Percentiles rank a stretch among this genome's conserved stretches.
phyloP scores from a whole-genome alignment of 2,329 filamentous ascomycete genomes.

The Fusarium sp. region DNA sequence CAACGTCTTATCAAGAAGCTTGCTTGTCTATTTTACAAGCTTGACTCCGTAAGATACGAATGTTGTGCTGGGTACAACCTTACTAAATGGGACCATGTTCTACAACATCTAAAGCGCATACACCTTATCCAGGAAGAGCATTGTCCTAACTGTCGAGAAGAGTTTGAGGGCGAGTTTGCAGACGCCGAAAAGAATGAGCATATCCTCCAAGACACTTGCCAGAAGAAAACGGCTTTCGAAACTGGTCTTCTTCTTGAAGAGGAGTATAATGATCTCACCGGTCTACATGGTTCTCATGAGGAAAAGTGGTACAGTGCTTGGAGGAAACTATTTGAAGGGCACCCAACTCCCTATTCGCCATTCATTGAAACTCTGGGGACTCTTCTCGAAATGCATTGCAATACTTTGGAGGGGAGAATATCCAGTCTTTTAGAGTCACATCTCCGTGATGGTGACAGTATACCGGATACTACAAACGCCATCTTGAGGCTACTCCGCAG shows the following conservation, averaged over 20 bases:
- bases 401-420: background rate
- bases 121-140: background rate
- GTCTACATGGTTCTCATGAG: fast-evolving
- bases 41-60: fast-evolving
- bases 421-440: fast-evolving
- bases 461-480: fast-evolving
- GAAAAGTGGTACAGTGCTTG: background rate
- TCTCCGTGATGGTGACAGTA: fast-evolving
- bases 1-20: background rate
- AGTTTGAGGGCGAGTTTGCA: fast-evolving
- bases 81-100: background rate
- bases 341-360: fast-evolving
- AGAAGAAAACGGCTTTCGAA: fast-evolving
- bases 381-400: fast-evolving
- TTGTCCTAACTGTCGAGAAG: fast-evolving
- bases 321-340: fast-evolving
- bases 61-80: fast-evolving
- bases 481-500: background rate
- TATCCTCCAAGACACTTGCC: background rate
- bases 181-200: background rate
- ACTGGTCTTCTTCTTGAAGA: fast-evolving
- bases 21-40: background rate
- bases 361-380: fast-evolving
- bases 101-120: fast-evolving
- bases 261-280: fast-evolving